phyloP scores from a whole-genome alignment of 805 yeast species.

The Candida golubevii region DNA sequence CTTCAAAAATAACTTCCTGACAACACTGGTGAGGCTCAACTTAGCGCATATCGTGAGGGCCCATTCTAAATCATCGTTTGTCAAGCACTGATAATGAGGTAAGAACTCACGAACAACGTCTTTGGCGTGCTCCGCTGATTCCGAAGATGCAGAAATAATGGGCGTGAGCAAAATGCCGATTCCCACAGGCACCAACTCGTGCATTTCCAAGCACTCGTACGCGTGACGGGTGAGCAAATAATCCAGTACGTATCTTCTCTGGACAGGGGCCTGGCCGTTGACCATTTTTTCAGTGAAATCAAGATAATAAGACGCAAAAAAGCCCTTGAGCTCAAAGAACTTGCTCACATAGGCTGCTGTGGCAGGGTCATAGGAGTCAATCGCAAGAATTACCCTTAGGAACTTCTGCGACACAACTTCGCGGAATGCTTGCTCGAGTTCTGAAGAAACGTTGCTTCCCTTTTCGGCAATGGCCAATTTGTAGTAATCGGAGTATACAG shows the following conservation, averaged over 20 bases:
- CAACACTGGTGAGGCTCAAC: conserved; percentile 55
- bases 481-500: conserved; percentile 31
- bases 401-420: conserved; percentile 54
- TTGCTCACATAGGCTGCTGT: conserved; percentile 62
- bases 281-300: conserved; percentile 7
- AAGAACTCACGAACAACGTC: conserved; percentile 50
- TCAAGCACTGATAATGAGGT: conserved; percentile 56
- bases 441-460: conserved; percentile 10
- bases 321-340: conserved; percentile 60
- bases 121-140: conserved; percentile 29
- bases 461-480: conserved; percentile 30
- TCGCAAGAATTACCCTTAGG: conserved; percentile 51
- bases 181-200: conserved; percentile 60
- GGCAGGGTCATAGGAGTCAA: conserved; percentile 57
- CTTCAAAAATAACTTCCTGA: conserved; percentile 48
- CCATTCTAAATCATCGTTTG: conserved; percentile 80
- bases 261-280: background rate
- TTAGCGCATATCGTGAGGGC: conserved; percentile 67
- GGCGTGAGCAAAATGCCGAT: conserved; percentile 52
- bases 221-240: conserved; percentile 54
- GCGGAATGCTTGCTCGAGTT: conserved; percentile 38
- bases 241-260: conserved; percentile 39
- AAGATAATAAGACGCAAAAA: conserved; percentile 39
- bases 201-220: conserved; percentile 48
- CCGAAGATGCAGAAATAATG: conserved; percentile 41